These are phyloP conservation scores for Yamadazyma philogaea DNA, from an alignment of 805 yeast species.

Conservation along the genomic window DNA sequence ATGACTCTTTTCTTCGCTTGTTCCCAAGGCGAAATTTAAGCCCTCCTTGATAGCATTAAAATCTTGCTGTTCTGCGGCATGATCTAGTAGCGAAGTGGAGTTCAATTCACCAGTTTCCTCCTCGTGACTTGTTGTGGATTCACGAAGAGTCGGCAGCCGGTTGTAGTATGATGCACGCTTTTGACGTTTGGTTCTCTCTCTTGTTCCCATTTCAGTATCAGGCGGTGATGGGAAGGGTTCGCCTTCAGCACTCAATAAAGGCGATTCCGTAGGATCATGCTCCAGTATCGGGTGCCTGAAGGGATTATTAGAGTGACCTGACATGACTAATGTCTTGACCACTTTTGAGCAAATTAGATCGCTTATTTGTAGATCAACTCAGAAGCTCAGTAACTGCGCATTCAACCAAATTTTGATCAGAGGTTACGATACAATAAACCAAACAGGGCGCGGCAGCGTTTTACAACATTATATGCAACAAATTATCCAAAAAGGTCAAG, in stretches of 20 bases:
- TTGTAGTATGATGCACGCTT: background rate
- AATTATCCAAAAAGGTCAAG: too few relatives aligned
- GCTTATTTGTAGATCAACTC: background rate
- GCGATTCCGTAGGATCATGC: background rate
- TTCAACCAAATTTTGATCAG: background rate
- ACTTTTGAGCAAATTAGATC: background rate
- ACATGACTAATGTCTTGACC: background rate
- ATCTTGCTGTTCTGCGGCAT: constrained; percentile 27
- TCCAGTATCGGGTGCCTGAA: constrained; percentile 1
- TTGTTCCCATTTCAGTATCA: background rate
- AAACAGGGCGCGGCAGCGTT: background rate
- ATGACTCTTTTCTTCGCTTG: constrained; percentile 19
- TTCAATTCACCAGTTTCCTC: background rate
- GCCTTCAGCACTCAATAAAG: constrained; percentile 4
- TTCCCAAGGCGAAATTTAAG: constrained; percentile 33
- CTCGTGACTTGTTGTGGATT: background rate
- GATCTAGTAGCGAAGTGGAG: constrained; percentile 20
- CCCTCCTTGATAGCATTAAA: constrained; percentile 33
- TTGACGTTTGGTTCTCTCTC: background rate
- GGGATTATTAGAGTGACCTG: constrained; percentile 2
- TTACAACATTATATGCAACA: too few relatives aligned
- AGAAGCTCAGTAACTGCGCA: background rate
- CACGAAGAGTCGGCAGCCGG: background rate
- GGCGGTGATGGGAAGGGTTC: background rate
- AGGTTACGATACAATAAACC: background rate